phyloP scores from a whole-genome alignment of 495 filamentous ascomycete species.

The Lophium mytilinum region DNA sequence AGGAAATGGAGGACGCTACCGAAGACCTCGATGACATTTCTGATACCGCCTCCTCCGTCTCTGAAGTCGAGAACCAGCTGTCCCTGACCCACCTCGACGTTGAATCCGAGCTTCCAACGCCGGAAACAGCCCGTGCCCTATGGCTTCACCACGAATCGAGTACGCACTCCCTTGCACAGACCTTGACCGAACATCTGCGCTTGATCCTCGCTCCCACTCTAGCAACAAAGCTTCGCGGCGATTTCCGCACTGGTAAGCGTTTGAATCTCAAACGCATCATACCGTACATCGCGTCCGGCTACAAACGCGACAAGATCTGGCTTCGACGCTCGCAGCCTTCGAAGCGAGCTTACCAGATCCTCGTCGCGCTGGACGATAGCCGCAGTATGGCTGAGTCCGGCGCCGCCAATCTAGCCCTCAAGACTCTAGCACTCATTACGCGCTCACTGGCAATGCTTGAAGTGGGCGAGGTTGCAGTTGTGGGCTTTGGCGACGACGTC shows the following conservation, averaged over 20 bases:
- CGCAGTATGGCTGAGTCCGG: slow-evolving; percentile 80
- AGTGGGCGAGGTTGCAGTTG: slow-evolving; percentile 78
- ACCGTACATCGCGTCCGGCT: slow-evolving; percentile 92
- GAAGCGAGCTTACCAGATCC: slow-evolving; percentile 91
- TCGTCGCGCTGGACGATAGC: slow-evolving; percentile 94
- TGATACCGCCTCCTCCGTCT: slow-evolving; percentile 12
- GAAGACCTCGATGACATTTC: slow-evolving; percentile 20
- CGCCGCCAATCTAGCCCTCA: slow-evolving; percentile 66
- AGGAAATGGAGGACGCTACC: slow-evolving; percentile 30
- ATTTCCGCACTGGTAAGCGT: slow-evolving; percentile 94
- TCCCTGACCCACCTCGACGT: slow-evolving; percentile 61
- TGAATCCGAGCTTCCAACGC: slow-evolving; percentile 36
- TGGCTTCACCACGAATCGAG: slow-evolving; percentile 79
- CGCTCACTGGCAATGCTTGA: slow-evolving; percentile 84
- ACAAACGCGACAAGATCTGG: slow-evolving; percentile 99
- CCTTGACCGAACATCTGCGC: slow-evolving; percentile 84
- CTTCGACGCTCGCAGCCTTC: slow-evolving; percentile 85
- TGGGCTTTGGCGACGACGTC: slow-evolving; percentile 81
- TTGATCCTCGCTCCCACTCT: slow-evolving; percentile 91
- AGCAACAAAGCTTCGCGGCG: slow-evolving; percentile 91
- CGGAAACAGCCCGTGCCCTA: slow-evolving; percentile 60
- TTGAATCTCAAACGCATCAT: slow-evolving; percentile 99
- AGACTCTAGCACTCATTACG: slow-evolving; percentile 82
- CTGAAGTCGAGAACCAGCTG: slow-evolving; percentile 62
- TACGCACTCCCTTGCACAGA: slow-evolving; percentile 78